A percentile compares a stretch with the other conserved stretches of the same genome.
phyloP scores from a whole-genome alignment of 164 flowering plant species.

The Tetrastigma voinierianum region DNA sequence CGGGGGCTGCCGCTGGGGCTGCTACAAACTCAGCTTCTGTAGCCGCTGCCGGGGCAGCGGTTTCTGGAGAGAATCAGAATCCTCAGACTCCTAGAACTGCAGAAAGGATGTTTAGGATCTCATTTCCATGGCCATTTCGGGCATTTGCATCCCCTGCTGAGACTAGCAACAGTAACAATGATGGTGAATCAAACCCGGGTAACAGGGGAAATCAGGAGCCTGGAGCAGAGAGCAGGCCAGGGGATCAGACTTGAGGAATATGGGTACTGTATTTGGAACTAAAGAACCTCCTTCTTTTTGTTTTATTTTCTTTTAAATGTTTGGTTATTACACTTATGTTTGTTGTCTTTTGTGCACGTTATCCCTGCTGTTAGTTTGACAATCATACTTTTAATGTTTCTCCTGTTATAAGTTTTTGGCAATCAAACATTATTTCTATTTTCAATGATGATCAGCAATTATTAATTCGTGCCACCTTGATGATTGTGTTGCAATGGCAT shows the following conservation, averaged over 20 bases:
- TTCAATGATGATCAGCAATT: not conserved
- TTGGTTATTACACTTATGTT: not conserved
- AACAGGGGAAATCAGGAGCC: slow-evolving; percentile 21
- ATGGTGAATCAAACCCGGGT: slow-evolving; percentile 24
- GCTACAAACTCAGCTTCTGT: slow-evolving; percentile 3
- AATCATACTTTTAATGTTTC: not conserved
- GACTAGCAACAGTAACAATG: slow-evolving; percentile 31
- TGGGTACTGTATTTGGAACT: slow-evolving; percentile 21
- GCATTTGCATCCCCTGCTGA: slow-evolving; percentile 42
- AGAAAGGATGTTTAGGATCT: slow-evolving; percentile 58
- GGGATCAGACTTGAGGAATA: slow-evolving; percentile 48
- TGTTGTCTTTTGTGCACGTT: not conserved
- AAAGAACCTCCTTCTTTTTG: not conserved
- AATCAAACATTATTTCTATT: not conserved
- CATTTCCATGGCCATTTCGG: slow-evolving; percentile 59
- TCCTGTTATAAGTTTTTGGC: not conserved
- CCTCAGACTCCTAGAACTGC: slow-evolving; percentile 18
- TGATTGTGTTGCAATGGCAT: not conserved
- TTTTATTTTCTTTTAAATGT: not conserved
- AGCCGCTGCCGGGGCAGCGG: not conserved
- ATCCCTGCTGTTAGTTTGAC: too few relatives aligned
- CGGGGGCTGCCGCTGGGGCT: not conserved
- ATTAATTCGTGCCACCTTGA: not conserved
- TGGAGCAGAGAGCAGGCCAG: slow-evolving; percentile 44
- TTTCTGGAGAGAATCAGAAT: slow-evolving; percentile 5